phyloP scores from a whole-genome alignment of 2,329 filamentous ascomycete species.

The Hypoxylon sp. region DNA sequence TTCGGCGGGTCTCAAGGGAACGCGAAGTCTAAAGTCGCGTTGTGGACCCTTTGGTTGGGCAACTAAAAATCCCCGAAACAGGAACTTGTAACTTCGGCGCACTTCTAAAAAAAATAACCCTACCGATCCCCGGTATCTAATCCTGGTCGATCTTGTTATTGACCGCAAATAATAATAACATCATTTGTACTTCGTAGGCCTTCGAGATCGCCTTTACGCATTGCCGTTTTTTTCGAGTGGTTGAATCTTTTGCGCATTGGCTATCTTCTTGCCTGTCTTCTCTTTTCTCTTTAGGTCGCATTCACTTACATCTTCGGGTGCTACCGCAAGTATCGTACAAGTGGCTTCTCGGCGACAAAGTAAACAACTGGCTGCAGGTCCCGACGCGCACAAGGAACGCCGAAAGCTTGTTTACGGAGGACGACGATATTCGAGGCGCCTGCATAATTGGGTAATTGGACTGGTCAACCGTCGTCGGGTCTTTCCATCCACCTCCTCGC shows the following conservation, averaged over 20 bases:
- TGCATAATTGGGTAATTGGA: constrained; percentile 15
- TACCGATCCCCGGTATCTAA: constrained; percentile 29
- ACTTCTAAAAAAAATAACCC: constrained; percentile 36
- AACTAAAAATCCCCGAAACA: constrained; percentile 33
- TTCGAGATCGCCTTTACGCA: constrained; percentile 19
- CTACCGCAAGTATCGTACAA: constrained; percentile 9
- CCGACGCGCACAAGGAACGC: constrained; percentile 40
- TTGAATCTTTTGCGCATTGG: constrained; percentile 25
- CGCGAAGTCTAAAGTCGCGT: constrained; percentile 35
- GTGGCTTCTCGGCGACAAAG: constrained; percentile 24
- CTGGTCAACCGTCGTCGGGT: constrained; percentile 23
- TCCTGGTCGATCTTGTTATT: constrained; percentile 35
- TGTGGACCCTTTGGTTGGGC: constrained; percentile 16
- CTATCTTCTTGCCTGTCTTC: constrained; percentile 6
- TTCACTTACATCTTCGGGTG: constrained; percentile 22
- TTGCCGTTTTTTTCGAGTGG: constrained; percentile 18
- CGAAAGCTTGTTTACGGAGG: constrained; percentile 39
- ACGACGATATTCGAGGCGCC: constrained; percentile 26
- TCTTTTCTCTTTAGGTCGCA: constrained; percentile 17
- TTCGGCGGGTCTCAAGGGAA: constrained; percentile 18
- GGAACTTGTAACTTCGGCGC: constrained; percentile 1
- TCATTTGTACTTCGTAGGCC: constrained; percentile 20
- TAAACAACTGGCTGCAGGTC: constrained; percentile 43
- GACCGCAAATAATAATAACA: constrained; percentile 36
- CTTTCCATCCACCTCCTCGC: constrained; percentile 32